Evolutionary conservation across 2,329 filamentous ascomycete species (phyloP).

Genomic region (Didymella lethalis): DNA sequence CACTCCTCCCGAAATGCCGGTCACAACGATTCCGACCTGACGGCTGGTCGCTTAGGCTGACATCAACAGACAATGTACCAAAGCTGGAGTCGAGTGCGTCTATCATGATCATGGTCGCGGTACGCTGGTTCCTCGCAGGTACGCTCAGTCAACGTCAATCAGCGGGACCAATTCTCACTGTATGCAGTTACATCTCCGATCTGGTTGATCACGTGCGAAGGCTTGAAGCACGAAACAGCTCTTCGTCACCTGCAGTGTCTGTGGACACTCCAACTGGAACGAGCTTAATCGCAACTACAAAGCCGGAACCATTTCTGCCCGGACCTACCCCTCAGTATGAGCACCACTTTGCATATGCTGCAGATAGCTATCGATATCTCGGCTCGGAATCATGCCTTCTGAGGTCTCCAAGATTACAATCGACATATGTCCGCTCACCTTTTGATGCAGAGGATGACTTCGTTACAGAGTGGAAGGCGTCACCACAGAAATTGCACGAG

Average conservation of each 20-base stretch:
- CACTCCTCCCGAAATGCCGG: slow-evolving; percentile 48
- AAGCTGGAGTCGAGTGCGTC: slow-evolving; percentile 46
- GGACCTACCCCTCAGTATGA: slow-evolving; percentile 33
- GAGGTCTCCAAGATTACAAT: slow-evolving; percentile 41
- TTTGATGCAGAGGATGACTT: slow-evolving; percentile 38
- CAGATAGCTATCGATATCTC: slow-evolving; percentile 46
- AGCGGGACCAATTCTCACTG: not conserved
- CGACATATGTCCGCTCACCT: slow-evolving; percentile 26
- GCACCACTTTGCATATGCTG: slow-evolving; percentile 47
- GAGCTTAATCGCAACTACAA: slow-evolving; percentile 13
- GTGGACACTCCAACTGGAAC: slow-evolving; percentile 25
- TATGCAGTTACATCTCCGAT: slow-evolving; percentile 44
- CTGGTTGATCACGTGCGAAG: slow-evolving; percentile 48
- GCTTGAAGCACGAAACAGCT: slow-evolving; percentile 29
- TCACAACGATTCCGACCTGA: slow-evolving; percentile 13
- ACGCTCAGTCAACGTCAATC: slow-evolving; percentile 2
- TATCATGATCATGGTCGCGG: slow-evolving; percentile 48
- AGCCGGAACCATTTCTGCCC: slow-evolving; percentile 26
- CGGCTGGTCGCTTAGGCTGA: slow-evolving; percentile 18
- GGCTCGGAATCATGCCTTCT: slow-evolving; percentile 46
- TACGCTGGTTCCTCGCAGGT: slow-evolving; percentile 43
- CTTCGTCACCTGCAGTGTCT: slow-evolving; percentile 34
- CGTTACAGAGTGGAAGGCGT: slow-evolving; percentile 34
- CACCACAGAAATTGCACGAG: slow-evolving; percentile 37
- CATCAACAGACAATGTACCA: slow-evolving; percentile 45